Percentiles rank a stretch among this genome's conserved stretches.
Evolutionary conservation across 2,329 filamentous ascomycete species (phyloP).

Genomic region (Alternaria sp.): DNA sequence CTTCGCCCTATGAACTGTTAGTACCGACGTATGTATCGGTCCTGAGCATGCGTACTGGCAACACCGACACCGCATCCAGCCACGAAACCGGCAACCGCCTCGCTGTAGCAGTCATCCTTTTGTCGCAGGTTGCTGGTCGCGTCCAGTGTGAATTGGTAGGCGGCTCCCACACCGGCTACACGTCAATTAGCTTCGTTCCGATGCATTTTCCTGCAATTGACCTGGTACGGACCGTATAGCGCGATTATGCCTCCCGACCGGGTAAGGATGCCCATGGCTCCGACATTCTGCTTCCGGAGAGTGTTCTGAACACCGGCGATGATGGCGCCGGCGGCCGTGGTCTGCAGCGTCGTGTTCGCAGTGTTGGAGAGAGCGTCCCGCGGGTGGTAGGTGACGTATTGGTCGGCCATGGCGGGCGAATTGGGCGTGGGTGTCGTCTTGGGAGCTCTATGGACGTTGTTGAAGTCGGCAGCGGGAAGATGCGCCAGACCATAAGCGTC

Average conservation of each 20-base stretch:
- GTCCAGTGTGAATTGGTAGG: constrained; percentile 78
- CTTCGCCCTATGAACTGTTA: constrained; percentile 60
- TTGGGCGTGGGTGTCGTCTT: constrained; percentile 31
- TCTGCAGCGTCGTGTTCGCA: constrained; percentile 68
- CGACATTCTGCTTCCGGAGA: constrained; percentile 80
- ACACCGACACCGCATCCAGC: constrained; percentile 76
- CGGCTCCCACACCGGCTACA: constrained; percentile 73
- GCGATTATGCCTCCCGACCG: constrained; percentile 77
- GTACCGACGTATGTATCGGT: background rate
- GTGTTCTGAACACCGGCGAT: constrained; percentile 85
- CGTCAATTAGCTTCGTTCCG: constrained; percentile 35
- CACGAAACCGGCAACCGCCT: constrained; percentile 76
- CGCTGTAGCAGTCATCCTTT: constrained; percentile 80
- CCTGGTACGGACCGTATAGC: constrained; percentile 63
- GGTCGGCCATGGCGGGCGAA: constrained; percentile 47
- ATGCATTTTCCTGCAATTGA: background rate
- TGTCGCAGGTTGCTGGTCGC: constrained; percentile 84
- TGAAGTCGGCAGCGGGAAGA: constrained; percentile 10
- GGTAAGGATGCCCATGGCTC: constrained; percentile 80
- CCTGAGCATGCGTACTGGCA: constrained; percentile 63
- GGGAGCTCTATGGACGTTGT: constrained; percentile 4
- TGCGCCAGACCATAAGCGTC: constrained; percentile 10
- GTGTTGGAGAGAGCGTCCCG: constrained; percentile 76
- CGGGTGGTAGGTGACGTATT: constrained; percentile 64
- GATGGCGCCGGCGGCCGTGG: constrained; percentile 72